Percentiles rank a stretch among this genome's conserved stretches.
These are phyloP conservation scores for Candolleomyces aberdarensis DNA, from an alignment of 768 basidiomycete species.

Conservation along the genomic window DNA sequence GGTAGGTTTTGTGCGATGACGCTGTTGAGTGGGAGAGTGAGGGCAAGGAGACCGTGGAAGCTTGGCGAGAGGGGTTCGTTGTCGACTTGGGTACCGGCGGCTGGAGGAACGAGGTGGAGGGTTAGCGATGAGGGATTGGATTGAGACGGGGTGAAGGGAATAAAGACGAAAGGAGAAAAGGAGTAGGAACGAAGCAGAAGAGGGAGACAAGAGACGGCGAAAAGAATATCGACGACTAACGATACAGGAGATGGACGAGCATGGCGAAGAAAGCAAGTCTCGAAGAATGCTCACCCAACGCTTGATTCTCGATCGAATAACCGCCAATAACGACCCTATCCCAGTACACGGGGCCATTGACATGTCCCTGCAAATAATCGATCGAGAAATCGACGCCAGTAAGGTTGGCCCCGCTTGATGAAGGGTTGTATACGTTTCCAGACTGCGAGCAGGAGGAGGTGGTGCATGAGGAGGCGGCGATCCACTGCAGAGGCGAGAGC, in stretches of 20 bases:
- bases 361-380: conserved; percentile 56
- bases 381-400: conserved; percentile 49
- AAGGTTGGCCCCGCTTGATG: conserved; percentile 31
- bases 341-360: conserved; percentile 66
- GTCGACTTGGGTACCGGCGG: conserved; percentile 52
- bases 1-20: conserved; percentile 53
- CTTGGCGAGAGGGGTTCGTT: conserved; percentile 53
- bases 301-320: conserved; percentile 63
- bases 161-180: background rate
- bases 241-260: too few relatives aligned
- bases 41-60: conserved; percentile 71
- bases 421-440: conserved; percentile 54
- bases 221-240: too few relatives aligned
- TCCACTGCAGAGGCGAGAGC: conserved; percentile 50
- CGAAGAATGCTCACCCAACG: conserved; percentile 49
- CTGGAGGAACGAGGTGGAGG: conserved; percentile 27
- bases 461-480: conserved; percentile 65
- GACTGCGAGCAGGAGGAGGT: conserved; percentile 48
- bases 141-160: background rate
- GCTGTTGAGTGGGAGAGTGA: conserved; percentile 73
- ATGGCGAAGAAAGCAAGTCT: too few relatives aligned
- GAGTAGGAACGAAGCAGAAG: too few relatives aligned
- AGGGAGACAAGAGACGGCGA: too few relatives aligned
- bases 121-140: conserved; percentile 1
- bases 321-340: conserved; percentile 61